A percentile compares a stretch with the other conserved stretches of the same genome.
These are phyloP conservation scores for Eremomyces bilateralis DNA, from an alignment of 495 filamentous ascomycete species.

Conservation along the genomic window DNA sequence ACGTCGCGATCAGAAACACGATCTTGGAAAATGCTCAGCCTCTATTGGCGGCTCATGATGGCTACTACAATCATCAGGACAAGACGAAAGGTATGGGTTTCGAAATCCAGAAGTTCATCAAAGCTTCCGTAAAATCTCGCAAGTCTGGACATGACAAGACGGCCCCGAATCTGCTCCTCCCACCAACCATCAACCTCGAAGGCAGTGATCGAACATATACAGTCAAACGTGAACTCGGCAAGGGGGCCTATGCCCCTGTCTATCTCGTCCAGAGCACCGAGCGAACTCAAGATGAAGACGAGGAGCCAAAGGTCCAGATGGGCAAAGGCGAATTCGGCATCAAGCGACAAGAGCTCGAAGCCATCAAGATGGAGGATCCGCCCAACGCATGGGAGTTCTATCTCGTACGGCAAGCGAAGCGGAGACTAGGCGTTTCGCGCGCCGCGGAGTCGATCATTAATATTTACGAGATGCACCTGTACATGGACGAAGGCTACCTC, in stretches of 20 bases:
- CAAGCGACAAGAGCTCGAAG: conserved; percentile 40
- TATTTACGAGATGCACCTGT: conserved; percentile 75
- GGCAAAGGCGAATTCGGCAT: conserved; percentile 25
- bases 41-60: conserved; percentile 46
- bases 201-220: conserved; percentile 41
- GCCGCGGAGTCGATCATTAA: conserved; percentile 53
- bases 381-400: conserved; percentile 89
- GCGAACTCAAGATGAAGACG: conserved; percentile 24
- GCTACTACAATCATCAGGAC: conserved; percentile 47
- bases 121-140: conserved; percentile 35
- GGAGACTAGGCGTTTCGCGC: conserved; percentile 46
- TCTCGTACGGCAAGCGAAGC: conserved; percentile 65
- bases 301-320: conserved; percentile 12
- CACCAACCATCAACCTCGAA: conserved; percentile 47
- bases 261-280: conserved; percentile 54
- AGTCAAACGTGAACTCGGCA: conserved; percentile 70
- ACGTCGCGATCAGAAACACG: conserved; percentile 43
- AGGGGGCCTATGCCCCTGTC: conserved; percentile 84
- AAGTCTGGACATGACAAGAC: conserved; percentile 42
- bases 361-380: conserved; percentile 82
- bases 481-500: conserved; percentile 64
- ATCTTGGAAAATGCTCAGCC: conserved; percentile 55
- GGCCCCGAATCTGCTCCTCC: conserved; percentile 25
- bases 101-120: conserved; percentile 64
- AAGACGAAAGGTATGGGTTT: conserved; percentile 35